These are phyloP conservation scores for Erucastrum elatum DNA, from an alignment of 345 rosid species.

Conservation along the genomic window DNA sequence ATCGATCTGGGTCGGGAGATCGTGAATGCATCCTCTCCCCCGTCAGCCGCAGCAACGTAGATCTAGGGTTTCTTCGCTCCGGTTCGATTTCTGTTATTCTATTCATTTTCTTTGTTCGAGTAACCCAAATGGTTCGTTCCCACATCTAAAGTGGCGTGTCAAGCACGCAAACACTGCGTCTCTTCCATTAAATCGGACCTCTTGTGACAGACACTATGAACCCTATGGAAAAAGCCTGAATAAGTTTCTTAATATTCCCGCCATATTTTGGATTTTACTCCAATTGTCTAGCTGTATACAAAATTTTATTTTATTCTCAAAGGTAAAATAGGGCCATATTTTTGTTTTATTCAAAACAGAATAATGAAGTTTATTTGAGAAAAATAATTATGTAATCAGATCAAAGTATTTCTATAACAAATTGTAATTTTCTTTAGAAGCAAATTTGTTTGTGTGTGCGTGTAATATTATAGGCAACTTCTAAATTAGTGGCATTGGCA, in stretches of 20 bases:
- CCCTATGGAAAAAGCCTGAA: slow-evolving; percentile 8
- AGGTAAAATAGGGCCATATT: neutral
- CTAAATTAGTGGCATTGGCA: neutral
- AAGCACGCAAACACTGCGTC: slow-evolving; percentile 18
- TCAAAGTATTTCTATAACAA: neutral
- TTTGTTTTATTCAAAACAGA: neutral
- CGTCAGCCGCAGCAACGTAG: neutral
- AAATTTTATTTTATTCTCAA: neutral
- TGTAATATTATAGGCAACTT: neutral
- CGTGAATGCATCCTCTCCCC: neutral
- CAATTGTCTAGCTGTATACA: neutral
- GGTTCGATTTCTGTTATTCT: neutral
- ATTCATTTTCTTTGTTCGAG: neutral
- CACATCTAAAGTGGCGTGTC: neutral
- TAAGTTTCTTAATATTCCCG: slow-evolving; percentile 1
- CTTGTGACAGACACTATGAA: neutral
- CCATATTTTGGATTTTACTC: slow-evolving; percentile 13
- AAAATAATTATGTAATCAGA: neutral
- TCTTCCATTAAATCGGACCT: slow-evolving; percentile 2
- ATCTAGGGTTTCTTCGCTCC: slow-evolving; percentile 24
- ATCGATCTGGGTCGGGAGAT: neutral
- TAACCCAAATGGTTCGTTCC: neutral
- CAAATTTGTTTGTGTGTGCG: neutral
- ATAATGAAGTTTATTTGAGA: neutral
- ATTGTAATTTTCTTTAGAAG: neutral